These are phyloP conservation scores for Tolypocladium pustulatum DNA, from an alignment of 2,329 filamentous ascomycete species.

Conservation along the genomic window DNA sequence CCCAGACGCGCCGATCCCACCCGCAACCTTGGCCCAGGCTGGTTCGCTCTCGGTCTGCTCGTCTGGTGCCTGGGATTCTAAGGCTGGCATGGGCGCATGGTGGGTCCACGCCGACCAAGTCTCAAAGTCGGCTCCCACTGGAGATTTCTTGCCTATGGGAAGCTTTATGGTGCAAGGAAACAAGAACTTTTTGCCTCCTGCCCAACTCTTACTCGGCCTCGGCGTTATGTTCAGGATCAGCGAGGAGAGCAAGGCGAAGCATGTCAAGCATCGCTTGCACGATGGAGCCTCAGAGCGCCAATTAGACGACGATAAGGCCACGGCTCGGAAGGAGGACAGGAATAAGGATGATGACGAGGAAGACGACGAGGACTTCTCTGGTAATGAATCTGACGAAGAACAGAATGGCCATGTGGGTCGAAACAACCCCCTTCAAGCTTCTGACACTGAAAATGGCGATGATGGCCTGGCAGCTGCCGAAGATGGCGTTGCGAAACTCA, in stretches of 20 bases:
- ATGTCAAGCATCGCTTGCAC: slow-evolving; percentile 54
- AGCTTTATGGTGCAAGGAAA: slow-evolving; percentile 73
- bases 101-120: slow-evolving; percentile 91
- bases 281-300: slow-evolving; percentile 11
- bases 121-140: slow-evolving; percentile 69
- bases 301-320: slow-evolving; percentile 5
- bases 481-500: slow-evolving; percentile 13
- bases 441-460: slow-evolving; percentile 12
- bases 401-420: slow-evolving; percentile 18
- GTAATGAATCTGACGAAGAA: slow-evolving; percentile 21
- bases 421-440: slow-evolving; percentile 26
- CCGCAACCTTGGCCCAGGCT: slow-evolving; percentile 83
- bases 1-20: slow-evolving; percentile 78
- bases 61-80: slow-evolving; percentile 90
- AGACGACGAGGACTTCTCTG: slow-evolving; percentile 19
- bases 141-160: slow-evolving; percentile 70
- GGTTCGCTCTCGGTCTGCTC: slow-evolving; percentile 76
- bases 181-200: slow-evolving; percentile 85
- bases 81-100: slow-evolving; percentile 91
- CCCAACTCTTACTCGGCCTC: slow-evolving; percentile 79
- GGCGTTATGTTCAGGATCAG: slow-evolving; percentile 82
- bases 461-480: slow-evolving; percentile 15
- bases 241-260: slow-evolving; percentile 72
- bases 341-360: slow-evolving; percentile 10
- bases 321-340: slow-evolving; percentile 10